phyloP scores from a whole-genome alignment of 208 protist species.

The Leishmania turanica region DNA sequence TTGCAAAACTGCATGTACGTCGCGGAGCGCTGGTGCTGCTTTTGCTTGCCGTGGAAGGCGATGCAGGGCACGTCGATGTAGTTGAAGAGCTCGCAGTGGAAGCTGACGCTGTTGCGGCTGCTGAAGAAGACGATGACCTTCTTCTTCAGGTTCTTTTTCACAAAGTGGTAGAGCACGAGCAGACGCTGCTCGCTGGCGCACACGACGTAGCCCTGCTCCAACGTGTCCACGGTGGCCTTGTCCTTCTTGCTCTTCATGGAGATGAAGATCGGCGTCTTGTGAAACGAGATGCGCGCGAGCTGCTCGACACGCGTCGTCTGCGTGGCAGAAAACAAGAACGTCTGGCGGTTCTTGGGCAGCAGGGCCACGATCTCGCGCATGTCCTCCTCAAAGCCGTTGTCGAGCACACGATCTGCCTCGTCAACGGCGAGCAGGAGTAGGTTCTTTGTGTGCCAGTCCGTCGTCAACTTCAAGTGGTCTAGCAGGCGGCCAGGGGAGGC shows the following conservation, averaged over 20 bases:
- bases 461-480: slow-evolving; percentile 98
- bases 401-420: slow-evolving; percentile 99
- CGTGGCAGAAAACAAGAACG: slow-evolving; percentile 99
- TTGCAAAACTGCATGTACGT: slow-evolving; percentile 99
- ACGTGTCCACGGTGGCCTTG: slow-evolving; percentile 93
- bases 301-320: slow-evolving; percentile 98
- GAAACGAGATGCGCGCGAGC: slow-evolving; percentile 96
- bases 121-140: slow-evolving; percentile 99
- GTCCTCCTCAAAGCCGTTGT: slow-evolving; percentile 98
- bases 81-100: slow-evolving; percentile 99
- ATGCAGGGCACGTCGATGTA: slow-evolving; percentile 99
- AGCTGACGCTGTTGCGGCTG: slow-evolving; percentile 98
- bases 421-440: slow-evolving; percentile 98
- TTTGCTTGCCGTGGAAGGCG: slow-evolving; percentile 99
- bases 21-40: slow-evolving; percentile 98
- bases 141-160: slow-evolving; percentile 98
- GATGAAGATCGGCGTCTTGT: slow-evolving; percentile 95
- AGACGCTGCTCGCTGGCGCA: slow-evolving; percentile 96
- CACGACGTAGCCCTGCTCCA: slow-evolving; percentile 98
- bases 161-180: slow-evolving; percentile 98
- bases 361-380: slow-evolving; percentile 98
- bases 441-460: slow-evolving; percentile 97
- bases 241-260: slow-evolving; percentile 95
- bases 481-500: slow-evolving; percentile 96
- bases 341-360: slow-evolving; percentile 97